Evolutionary conservation across 2,329 filamentous ascomycete species (phyloP).

Genomic region (Colletotrichum melonis): DNA sequence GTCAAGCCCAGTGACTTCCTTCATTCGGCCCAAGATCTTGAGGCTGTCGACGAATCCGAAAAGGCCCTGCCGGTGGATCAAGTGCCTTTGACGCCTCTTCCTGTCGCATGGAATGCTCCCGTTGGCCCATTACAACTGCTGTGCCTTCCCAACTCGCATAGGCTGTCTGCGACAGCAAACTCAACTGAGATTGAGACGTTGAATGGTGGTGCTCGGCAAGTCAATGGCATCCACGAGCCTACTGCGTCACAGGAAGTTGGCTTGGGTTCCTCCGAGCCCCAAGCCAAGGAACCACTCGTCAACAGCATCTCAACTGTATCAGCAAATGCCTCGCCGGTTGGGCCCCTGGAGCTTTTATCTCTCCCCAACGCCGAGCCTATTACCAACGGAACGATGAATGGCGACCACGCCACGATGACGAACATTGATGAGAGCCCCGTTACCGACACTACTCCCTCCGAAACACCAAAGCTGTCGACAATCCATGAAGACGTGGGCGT

Average conservation of each 20-base stretch:
- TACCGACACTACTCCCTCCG: neutral
- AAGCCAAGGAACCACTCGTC: neutral
- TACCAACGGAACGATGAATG: neutral
- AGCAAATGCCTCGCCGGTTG: slow-evolving; percentile 45
- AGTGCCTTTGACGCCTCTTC: neutral
- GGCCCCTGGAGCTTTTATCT: slow-evolving; percentile 59
- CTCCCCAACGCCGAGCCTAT: slow-evolving; percentile 62
- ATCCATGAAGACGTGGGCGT: slow-evolving; percentile 15
- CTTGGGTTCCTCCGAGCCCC: neutral
- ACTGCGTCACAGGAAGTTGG: neutral
- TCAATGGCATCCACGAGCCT: neutral
- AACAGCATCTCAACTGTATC: neutral
- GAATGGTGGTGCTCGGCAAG: neutral
- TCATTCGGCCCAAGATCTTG: neutral
- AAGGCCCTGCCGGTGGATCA: neutral
- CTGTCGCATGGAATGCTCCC: slow-evolving; percentile 39
- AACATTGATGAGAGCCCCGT: neutral
- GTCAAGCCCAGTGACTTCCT: slow-evolving; percentile 25
- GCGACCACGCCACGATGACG: neutral
- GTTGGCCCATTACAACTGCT: slow-evolving; percentile 58
- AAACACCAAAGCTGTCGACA: slow-evolving; percentile 13
- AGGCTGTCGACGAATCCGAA: neutral
- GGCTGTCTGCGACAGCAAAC: neutral
- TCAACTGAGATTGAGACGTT: neutral
- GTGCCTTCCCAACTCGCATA: slow-evolving; percentile 64